Conservation (phyloP, 2,329 filamentous ascomycete species). For the Exserohilum turcica region DNA sequence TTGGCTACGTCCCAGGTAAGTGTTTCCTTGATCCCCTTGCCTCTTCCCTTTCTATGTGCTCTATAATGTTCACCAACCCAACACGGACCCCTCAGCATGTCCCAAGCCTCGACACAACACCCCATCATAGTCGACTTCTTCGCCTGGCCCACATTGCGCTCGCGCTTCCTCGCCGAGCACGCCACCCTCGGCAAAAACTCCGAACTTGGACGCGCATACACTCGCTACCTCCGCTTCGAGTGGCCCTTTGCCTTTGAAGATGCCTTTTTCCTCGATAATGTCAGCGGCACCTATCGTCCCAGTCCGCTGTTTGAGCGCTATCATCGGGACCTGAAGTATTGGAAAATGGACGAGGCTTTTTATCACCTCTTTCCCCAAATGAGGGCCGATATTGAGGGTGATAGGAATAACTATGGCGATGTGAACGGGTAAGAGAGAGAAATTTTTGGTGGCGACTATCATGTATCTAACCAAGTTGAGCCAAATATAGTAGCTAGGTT, state of each 20-base stretch:
- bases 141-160: slow-evolving; percentile 41
- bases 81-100: neutral
- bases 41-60: no score
- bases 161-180: slow-evolving; percentile 35
- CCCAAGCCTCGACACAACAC: slow-evolving; percentile 34
- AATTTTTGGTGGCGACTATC: no score
- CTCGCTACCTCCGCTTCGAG: slow-evolving; percentile 35
- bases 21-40: no score
- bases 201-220: slow-evolving; percentile 31
- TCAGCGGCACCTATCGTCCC: slow-evolving; percentile 19
- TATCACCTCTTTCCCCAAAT: slow-evolving; percentile 39
- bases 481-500: no score
- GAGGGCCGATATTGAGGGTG: slow-evolving; percentile 39
- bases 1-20: slow-evolving; percentile 37
- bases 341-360: slow-evolving; percentile 33
- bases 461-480: no score
- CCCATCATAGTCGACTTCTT: slow-evolving; percentile 43
- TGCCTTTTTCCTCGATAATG: slow-evolving; percentile 35
- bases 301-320: slow-evolving; percentile 40
- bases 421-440: neutral
- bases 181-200: slow-evolving; percentile 26
- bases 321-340: slow-evolving; percentile 35
- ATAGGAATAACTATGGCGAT: slow-evolving; percentile 6
- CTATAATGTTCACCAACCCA: slow-evolving; percentile 5
- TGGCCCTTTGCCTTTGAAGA: slow-evolving; percentile 44